Percentiles rank a stretch among this genome's conserved stretches.
phyloP scores from a whole-genome alignment of 106 monocot genomes.

The Narthecium ossifragum region DNA sequence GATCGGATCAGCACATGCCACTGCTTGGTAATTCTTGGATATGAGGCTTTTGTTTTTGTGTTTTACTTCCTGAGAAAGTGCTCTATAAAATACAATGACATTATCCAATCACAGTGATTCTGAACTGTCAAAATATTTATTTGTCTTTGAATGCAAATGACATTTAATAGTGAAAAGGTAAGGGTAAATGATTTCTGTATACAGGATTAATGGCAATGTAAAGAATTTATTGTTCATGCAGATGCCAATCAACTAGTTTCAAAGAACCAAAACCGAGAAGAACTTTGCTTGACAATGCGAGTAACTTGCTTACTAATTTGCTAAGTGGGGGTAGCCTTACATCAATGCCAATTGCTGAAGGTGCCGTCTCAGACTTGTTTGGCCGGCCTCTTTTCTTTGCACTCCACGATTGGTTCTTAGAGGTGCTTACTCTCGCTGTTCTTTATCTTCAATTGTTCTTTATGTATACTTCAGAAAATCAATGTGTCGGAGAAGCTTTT shows the following conservation, averaged over 20 bases:
- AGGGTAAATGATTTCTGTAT: background rate
- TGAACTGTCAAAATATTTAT: too few species aligned
- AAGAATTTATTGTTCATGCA: constrained; percentile 20
- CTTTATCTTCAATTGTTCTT: too few species aligned
- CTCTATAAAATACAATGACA: too few species aligned
- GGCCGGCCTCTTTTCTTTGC: constrained; percentile 94
- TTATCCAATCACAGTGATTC: too few species aligned
- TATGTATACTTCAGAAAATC: background rate
- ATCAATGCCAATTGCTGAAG: constrained; percentile 88
- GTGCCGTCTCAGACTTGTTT: constrained; percentile 87
- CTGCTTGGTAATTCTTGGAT: too few species aligned
- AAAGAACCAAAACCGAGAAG: constrained; percentile 62
- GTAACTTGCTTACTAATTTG: constrained; percentile 92
- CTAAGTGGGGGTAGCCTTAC: constrained; percentile 71
- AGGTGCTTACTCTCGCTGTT: constrained; percentile 44
- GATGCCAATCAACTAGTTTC: constrained; percentile 65
- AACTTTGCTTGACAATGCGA: constrained; percentile 88
- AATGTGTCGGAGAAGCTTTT: too few species aligned
- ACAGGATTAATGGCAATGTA: background rate
- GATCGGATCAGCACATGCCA: too few species aligned
- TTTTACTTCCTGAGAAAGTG: too few species aligned
- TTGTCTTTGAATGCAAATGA: background rate
- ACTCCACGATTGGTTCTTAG: constrained; percentile 97
- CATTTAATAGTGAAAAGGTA: background rate
- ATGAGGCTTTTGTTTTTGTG: too few species aligned